Evolutionary conservation across 192 early-diverging fungal species (phyloP).

Genomic region (Coemansia erecta): DNA sequence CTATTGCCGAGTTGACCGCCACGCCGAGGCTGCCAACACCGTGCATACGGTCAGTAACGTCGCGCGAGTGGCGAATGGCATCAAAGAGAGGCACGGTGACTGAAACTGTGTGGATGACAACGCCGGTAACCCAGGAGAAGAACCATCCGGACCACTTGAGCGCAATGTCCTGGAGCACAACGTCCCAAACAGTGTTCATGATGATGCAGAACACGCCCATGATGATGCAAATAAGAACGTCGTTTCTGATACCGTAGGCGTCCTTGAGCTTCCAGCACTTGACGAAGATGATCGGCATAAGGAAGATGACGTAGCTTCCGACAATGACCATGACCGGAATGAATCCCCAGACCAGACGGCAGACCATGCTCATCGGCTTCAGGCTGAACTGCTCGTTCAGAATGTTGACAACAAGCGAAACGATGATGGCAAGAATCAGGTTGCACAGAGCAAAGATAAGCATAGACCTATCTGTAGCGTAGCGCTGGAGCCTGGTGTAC

Average conservation of each 20-base stretch:
- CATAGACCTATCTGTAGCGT: conserved; percentile 19
- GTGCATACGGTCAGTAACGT: conserved; percentile 33
- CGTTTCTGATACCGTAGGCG: conserved; percentile 48
- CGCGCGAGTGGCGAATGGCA: conserved; percentile 39
- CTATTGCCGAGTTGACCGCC: conserved; percentile 22
- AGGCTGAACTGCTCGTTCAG: conserved; percentile 38
- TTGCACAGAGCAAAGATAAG: conserved; percentile 16
- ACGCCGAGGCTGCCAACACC: conserved; percentile 20
- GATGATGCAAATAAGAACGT: conserved; percentile 29
- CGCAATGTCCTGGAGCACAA: conserved; percentile 15
- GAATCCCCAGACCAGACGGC: conserved; percentile 40
- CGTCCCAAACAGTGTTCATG: conserved; percentile 34
- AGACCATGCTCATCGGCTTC: conserved; percentile 21
- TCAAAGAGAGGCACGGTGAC: conserved; percentile 25
- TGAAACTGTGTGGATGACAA: conserved; percentile 29
- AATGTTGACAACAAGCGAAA: conserved; percentile 43
- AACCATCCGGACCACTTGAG: conserved; percentile 42
- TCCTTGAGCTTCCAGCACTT: conserved; percentile 45
- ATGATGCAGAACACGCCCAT: conserved; percentile 21
- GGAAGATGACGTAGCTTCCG: conserved; percentile 13
- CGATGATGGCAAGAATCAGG: conserved; percentile 10
- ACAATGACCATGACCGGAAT: conserved; percentile 20
- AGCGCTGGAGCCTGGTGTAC: conserved; percentile 38
- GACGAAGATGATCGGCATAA: conserved; percentile 27
- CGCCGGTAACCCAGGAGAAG: conserved; percentile 30